Evolutionary conservation across 2,329 filamentous ascomycete species (phyloP), one percentile per base, ranked within the genome.

Genomic region (Trichoderma harzianum): DNA sequence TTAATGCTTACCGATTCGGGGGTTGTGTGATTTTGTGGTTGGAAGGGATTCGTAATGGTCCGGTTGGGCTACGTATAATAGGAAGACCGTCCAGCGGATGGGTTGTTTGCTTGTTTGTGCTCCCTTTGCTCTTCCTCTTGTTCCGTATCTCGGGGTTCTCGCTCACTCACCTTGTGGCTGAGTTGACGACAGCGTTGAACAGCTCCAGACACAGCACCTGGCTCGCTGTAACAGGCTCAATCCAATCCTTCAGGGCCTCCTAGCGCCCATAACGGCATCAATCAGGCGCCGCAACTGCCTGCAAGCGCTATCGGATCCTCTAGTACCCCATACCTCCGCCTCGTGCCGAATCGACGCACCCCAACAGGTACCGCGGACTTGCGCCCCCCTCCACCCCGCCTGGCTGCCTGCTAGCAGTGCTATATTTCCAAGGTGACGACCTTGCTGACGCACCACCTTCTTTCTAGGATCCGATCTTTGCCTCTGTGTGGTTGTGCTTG

Each of bases 391-490:
- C 57, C 57, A 60, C 57, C 57, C 57, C 57, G 57, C 57, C 30
- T n/a, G n/a, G 30, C 10, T 53, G 28, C 57, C 57, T 58, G 55
- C 55, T 5, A 60, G 57, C 57, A 34, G 30, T 30, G 16, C 16
- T 58, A 21, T 21, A 16, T 60, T 12, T 61, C 30, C 58, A 36
- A 10, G 30, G 10, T 32, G n/a, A 32, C 21, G 64, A 58, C n/a
- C 12, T 30, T 69, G 67, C 67, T 69, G 67, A 69, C 67, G 67
- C 67, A 69, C 66, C 55, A 61, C 67, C 67, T 34, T 32, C 55
- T 69, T 10, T 36, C 28, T 18, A 53, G 57, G 55, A 62, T 53
- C 67, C 67, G 57, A 32, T 62, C 67, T 28, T 39, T 61, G 32
- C 24, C 55, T 68, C 28, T 62, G 28, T 61, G 39, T 10, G 26